Percentiles rank a stretch among this genome's conserved stretches.
phyloP scores from a whole-genome alignment of 257 asterid species.

The Forsythia viridissima region DNA sequence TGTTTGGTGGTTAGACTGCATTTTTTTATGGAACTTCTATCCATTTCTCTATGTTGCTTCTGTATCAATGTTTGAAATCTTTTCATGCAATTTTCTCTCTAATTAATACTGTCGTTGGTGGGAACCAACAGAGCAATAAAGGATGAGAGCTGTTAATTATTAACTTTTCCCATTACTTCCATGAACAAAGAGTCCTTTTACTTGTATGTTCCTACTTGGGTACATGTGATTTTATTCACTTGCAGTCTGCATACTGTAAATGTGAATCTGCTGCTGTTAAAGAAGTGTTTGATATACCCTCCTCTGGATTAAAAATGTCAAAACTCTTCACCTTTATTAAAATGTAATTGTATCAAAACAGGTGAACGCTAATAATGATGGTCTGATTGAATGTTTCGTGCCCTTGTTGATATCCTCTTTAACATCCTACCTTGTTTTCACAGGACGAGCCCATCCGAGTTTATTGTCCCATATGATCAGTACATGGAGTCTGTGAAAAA shows the following conservation, averaged over 20 bases:
- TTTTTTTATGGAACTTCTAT: background rate
- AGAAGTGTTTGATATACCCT: too few relatives aligned
- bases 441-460: slow-evolving; percentile 95
- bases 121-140: background rate
- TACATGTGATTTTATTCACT: too few relatives aligned
- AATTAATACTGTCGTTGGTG: background rate
- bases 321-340: background rate
- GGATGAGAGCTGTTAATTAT: background rate
- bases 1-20: background rate
- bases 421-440: slow-evolving; percentile 3
- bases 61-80: background rate
- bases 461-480: slow-evolving; percentile 80
- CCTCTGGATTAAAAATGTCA: background rate
- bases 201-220: too few relatives aligned
- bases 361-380: background rate
- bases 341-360: background rate
- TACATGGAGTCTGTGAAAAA: slow-evolving; percentile 75
- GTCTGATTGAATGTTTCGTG: slow-evolving; percentile 4
- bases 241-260: too few relatives aligned
- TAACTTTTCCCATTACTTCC: background rate
- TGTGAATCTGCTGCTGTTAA: too few relatives aligned
- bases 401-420: background rate
- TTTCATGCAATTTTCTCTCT: background rate
- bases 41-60: background rate
- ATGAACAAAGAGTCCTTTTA: background rate